Percentiles rank a stretch among this genome's conserved stretches.
Evolutionary conservation across 805 yeast genomes (phyloP).

Genomic region (Myxozyma nipponensis): DNA sequence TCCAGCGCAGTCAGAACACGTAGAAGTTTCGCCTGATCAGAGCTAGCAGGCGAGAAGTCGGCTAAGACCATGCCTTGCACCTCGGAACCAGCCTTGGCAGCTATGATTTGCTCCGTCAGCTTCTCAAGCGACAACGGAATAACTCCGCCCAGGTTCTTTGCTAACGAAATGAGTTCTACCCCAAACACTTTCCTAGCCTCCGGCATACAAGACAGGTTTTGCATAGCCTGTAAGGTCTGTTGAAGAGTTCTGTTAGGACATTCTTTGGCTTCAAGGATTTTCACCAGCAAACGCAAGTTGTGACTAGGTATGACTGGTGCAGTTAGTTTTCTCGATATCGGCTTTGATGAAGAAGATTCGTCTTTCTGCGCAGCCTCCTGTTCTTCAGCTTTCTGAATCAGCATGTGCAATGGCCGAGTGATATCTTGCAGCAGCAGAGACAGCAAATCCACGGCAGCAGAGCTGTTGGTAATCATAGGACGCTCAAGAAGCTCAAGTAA

Average conservation of each 20-base stretch:
- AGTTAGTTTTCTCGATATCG: conserved; percentile 33
- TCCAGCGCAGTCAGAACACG: conserved; percentile 85
- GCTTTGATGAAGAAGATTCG: not conserved
- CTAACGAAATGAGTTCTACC: conserved; percentile 59
- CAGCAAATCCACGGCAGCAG: conserved; percentile 68
- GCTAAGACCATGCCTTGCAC: conserved; percentile 54
- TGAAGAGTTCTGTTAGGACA: conserved; percentile 83
- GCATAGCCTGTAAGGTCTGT: conserved; percentile 76
- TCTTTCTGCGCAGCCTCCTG: conserved; percentile 1
- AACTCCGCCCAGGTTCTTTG: conserved; percentile 53
- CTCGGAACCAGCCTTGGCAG: conserved; percentile 42
- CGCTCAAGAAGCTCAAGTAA: conserved; percentile 61
- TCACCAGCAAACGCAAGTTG: conserved; percentile 59
- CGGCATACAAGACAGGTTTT: conserved; percentile 59
- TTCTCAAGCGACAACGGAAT: conserved; percentile 54
- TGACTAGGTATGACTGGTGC: conserved; percentile 63
- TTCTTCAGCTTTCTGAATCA: conserved; percentile 41
- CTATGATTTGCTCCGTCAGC: conserved; percentile 46
- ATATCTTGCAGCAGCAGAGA: conserved; percentile 73
- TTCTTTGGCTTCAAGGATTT: conserved; percentile 71
- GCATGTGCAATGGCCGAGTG: conserved; percentile 62
- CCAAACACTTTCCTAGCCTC: conserved; percentile 65
- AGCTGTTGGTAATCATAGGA: conserved; percentile 63
- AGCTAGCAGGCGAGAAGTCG: conserved; percentile 70
- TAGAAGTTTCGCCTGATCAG: conserved; percentile 85